Conservation (phyloP, 805 yeast species). For the Nakazawaea peltata region DNA sequence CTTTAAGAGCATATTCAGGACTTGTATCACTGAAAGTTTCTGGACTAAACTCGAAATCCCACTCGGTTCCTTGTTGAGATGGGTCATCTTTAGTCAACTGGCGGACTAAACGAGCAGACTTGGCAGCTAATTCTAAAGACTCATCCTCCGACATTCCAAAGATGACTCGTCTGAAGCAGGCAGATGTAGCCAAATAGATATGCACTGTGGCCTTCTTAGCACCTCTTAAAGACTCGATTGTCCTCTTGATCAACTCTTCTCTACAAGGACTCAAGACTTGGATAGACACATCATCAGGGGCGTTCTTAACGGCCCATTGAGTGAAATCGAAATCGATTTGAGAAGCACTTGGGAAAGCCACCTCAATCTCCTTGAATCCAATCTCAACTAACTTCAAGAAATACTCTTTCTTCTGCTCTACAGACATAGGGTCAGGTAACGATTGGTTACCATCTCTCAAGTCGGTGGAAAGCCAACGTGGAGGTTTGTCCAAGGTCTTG, state of each 20-base stretch:
- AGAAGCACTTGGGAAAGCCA: conserved; percentile 74
- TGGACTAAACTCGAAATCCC: conserved; percentile 77
- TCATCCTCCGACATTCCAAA: conserved; percentile 57
- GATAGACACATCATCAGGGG: conserved; percentile 70
- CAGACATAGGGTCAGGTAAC: conserved; percentile 80
- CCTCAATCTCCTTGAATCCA: conserved; percentile 81
- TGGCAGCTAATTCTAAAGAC: conserved; percentile 52
- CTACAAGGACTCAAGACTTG: conserved; percentile 76
- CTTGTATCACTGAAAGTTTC: conserved; percentile 72
- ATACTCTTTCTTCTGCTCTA: conserved; percentile 66
- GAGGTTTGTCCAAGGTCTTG: conserved; percentile 48
- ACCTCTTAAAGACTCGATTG: conserved; percentile 65
- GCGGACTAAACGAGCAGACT: conserved; percentile 54
- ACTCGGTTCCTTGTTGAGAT: conserved; percentile 39
- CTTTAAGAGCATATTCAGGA: conserved; percentile 50
- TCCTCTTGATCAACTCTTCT: conserved; percentile 61
- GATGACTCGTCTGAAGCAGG: conserved; percentile 64
- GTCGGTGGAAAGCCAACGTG: conserved; percentile 80
- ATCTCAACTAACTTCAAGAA: conserved; percentile 60
- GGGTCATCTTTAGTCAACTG: conserved; percentile 66
- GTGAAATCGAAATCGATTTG: conserved; percentile 80
- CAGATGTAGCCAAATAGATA: conserved; percentile 70
- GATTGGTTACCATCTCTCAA: conserved; percentile 82
- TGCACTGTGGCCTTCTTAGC: conserved; percentile 74
- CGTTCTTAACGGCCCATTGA: conserved; percentile 60